Percentiles rank a stretch among this genome's conserved stretches.
Evolutionary conservation across 2,329 filamentous ascomycete species (phyloP).

Genomic region (Cladophialophora bantiana): DNA sequence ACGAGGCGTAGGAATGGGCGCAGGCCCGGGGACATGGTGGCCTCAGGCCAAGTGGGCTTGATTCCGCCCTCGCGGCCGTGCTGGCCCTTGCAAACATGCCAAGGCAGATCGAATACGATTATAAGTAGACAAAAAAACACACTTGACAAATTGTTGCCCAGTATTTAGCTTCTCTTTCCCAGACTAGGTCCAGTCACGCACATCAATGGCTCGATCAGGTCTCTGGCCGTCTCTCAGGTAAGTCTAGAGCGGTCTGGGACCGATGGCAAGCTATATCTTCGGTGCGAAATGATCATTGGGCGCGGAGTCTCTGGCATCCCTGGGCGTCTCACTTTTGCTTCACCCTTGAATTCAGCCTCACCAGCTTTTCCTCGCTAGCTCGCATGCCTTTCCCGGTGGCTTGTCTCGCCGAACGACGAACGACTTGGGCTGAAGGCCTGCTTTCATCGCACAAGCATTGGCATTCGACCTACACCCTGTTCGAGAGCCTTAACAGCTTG

Average conservation of each 20-base stretch:
- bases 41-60: not conserved
- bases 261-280: not conserved
- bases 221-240: not conserved
- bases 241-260: conserved; percentile 9
- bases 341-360: conserved; percentile 15
- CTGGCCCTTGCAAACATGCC: not conserved
- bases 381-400: not conserved
- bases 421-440: not conserved
- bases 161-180: not conserved
- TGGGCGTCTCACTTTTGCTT: conserved; percentile 15
- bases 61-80: conserved; percentile 1
- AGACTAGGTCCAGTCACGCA: not conserved
- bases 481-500: not conserved
- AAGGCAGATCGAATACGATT: not conserved
- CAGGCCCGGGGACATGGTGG: not conserved
- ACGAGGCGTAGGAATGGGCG: not conserved
- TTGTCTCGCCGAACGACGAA: conserved; percentile 8
- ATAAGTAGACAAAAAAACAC: not conserved
- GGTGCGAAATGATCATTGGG: conserved; percentile 6
- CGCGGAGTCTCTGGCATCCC: not conserved
- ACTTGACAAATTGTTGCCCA: not conserved
- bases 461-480: not conserved
- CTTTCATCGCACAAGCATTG: not conserved
- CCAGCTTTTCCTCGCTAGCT: conserved; percentile 4
- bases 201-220: not conserved